A percentile compares a stretch with the other conserved stretches of the same genome.
phyloP scores from a whole-genome alignment of 331 rosid species.

The Pyrus hybrid region DNA sequence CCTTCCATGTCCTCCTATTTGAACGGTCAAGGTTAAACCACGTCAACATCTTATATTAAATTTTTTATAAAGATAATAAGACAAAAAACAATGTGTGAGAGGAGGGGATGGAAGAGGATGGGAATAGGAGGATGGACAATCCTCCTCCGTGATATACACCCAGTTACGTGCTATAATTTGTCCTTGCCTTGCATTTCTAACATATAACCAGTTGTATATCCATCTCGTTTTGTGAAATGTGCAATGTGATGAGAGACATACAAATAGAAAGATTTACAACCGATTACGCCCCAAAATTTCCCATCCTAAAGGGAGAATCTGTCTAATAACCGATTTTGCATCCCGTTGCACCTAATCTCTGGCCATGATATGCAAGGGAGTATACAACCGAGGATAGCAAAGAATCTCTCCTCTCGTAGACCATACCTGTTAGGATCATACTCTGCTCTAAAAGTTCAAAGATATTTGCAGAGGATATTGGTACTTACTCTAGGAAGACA shows the following conservation, averaged over 20 bases:
- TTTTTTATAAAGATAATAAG: no score
- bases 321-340: no score
- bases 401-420: no score
- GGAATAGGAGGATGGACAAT: no score
- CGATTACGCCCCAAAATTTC: background rate
- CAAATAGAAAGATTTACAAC: background rate
- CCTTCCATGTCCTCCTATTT: no score
- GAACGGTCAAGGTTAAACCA: no score
- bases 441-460: background rate
- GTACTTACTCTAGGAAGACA: background rate
- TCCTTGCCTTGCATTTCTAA: background rate
- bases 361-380: background rate
- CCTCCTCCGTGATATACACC: background rate
- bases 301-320: background rate
- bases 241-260: background rate
- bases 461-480: background rate
- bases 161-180: background rate
- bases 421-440: no score
- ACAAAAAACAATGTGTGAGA: no score
- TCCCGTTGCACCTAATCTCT: background rate
- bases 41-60: no score
- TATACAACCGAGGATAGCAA: background rate
- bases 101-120: no score
- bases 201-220: background rate
- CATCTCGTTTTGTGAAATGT: background rate